Percentiles rank a stretch among this genome's conserved stretches.
Conservation (phyloP, 805 yeast species). For the Metschnikowia hibisci region DNA sequence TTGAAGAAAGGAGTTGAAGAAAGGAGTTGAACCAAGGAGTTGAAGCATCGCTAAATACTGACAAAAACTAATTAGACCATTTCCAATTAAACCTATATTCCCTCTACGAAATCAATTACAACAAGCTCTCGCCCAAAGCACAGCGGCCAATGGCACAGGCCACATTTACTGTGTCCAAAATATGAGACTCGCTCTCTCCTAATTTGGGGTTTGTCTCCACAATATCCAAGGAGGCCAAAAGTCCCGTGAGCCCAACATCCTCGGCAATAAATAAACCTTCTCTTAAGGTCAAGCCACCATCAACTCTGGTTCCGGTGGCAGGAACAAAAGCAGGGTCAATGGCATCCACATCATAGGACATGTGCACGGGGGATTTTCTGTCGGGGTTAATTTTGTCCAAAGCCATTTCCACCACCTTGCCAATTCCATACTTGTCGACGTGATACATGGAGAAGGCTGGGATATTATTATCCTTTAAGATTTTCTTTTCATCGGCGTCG, state of each 20-base stretch:
- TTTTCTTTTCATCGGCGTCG: conserved; percentile 77
- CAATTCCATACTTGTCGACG: conserved; percentile 90
- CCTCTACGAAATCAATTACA: conserved; percentile 27
- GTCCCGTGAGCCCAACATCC: conserved; percentile 88
- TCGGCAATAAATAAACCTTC: conserved; percentile 93
- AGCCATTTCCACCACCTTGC: conserved; percentile 89
- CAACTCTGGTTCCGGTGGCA: conserved; percentile 96
- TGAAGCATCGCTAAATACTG: too few species aligned
- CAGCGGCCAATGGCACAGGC: conserved; percentile 91
- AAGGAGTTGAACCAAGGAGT: too few species aligned
- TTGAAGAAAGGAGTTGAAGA: too few species aligned
- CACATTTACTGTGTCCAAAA: conserved; percentile 79
- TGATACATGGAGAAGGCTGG: conserved; percentile 94
- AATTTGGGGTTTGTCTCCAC: conserved; percentile 92
- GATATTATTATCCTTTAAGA: conserved; percentile 66
- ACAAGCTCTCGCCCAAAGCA: conserved; percentile 87
- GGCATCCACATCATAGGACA: conserved; percentile 95
- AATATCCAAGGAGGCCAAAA: conserved; percentile 79
- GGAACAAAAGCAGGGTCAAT: conserved; percentile 93
- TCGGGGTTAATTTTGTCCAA: conserved; percentile 71
- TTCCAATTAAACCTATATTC: neutral
- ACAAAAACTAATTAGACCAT: neutral
- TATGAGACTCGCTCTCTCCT: conserved; percentile 72
- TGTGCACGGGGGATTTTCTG: conserved; percentile 67
- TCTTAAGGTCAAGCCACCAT: conserved; percentile 92